These are phyloP conservation scores for Saccharomyces jurei DNA, from an alignment of 805 yeast species.

Conservation along the genomic window DNA sequence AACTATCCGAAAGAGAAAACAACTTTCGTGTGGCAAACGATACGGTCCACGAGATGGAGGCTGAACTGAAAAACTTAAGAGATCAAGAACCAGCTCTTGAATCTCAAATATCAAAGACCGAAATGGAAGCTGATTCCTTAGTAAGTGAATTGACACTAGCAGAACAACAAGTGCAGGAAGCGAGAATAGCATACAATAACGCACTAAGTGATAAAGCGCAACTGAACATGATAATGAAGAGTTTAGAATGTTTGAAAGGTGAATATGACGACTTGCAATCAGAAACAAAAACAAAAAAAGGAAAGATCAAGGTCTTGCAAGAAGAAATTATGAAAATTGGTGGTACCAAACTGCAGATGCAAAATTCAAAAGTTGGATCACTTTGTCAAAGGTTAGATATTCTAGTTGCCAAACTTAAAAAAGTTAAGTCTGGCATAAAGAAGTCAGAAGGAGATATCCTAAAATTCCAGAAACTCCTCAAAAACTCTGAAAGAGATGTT, in stretches of 20 bases:
- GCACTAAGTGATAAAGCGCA: conserved; percentile 30
- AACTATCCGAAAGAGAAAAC: conserved; percentile 45
- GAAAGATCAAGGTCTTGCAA: conserved; percentile 52
- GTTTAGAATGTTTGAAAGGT: conserved; percentile 29
- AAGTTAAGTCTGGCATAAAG: conserved; percentile 46
- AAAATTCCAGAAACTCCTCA: conserved; percentile 43
- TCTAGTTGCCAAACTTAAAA: conserved; percentile 45
- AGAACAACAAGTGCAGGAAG: conserved; percentile 36
- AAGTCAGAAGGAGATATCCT: conserved; percentile 59
- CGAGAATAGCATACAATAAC: conserved; percentile 15
- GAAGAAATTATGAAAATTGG: conserved; percentile 84
- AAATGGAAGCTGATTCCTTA: conserved; percentile 58
- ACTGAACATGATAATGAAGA: conserved; percentile 4
- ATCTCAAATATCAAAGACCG: conserved; percentile 46
- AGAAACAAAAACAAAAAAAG: conserved; percentile 45
- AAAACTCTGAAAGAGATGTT: conserved; percentile 42
- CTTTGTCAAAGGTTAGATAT: conserved; percentile 58
- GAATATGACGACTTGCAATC: conserved; percentile 42
- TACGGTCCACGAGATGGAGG: conserved; percentile 51
- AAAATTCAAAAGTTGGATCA: conserved; percentile 75
- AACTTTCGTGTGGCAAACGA: conserved; percentile 42
- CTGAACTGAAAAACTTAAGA: conserved; percentile 47
- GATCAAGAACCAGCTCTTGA: conserved; percentile 68
- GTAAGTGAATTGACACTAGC: conserved; percentile 45
- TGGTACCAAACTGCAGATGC: conserved; percentile 74